These are phyloP conservation scores for Nemania sp. DNA, from an alignment of 2,329 filamentous ascomycete species.

Conservation along the genomic window DNA sequence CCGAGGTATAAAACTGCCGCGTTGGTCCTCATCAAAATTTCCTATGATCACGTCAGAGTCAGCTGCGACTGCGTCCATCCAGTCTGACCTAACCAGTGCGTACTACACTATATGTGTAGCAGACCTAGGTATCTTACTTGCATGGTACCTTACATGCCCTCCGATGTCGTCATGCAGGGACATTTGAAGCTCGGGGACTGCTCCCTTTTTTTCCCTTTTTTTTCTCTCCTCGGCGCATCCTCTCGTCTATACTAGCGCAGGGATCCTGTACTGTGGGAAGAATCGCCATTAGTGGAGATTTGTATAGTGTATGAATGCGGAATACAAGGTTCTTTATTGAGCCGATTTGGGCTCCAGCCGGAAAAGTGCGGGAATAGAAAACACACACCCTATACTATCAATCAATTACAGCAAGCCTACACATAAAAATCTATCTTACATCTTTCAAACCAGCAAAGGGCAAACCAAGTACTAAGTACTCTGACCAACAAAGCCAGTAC, in stretches of 20 bases:
- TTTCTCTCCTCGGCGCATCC: constrained; percentile 1
- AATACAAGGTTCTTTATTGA: not conserved
- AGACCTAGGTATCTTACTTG: not conserved
- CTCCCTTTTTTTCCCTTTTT: no score
- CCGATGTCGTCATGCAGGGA: constrained; percentile 10
- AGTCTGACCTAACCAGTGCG: no score
- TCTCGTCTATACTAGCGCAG: not conserved
- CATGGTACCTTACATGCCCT: not conserved
- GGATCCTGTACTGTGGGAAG: not conserved
- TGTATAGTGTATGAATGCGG: not conserved
- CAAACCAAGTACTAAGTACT: not conserved
- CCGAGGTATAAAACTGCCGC: constrained; percentile 11
- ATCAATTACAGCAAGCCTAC: not conserved
- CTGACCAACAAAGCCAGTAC: no score
- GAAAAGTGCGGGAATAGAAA: not conserved
- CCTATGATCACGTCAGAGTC: constrained; percentile 21
- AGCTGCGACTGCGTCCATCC: constrained; percentile 5
- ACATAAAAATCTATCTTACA: not conserved
- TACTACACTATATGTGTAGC: no score
- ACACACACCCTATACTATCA: not conserved
- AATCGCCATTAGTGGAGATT: not conserved
- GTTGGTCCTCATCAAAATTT: constrained; percentile 18
- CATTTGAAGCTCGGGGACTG: not conserved
- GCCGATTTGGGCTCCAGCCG: not conserved
- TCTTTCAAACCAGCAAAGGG: not conserved